Base-by-base conservation (phyloP, 192 early-diverging fungal genomes). In the Borealophlyctis nickersoniae region DNA sequence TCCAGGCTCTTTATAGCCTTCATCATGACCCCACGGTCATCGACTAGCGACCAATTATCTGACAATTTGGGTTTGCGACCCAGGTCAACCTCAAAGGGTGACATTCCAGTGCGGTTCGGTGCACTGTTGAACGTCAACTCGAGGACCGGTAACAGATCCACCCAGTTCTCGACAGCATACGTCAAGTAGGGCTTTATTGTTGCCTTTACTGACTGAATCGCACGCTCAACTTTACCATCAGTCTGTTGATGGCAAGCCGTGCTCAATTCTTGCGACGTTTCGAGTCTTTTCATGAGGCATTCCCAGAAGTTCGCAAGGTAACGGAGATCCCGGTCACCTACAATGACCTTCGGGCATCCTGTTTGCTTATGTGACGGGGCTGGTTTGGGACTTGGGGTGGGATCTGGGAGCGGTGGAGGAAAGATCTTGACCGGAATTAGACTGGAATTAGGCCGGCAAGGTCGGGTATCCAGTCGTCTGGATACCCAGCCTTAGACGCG, bases 241-340 rank as follows among this genome's bases (percentile, higher is more conserved):
- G 63, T 65, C 55, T 65, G 63, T 49, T 65, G 63, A 56, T 65
- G 63, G 14, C 36, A 39, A 4, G 63, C 63, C 23, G 36, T 65
- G 34, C 24, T 31, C n/a, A 57, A 30, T 19, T 39, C 36, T 9
- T 65, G 54, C 28, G 52, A 26, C 19, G 36, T 57, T 2, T 39
- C 55, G 19, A 56, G 9, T 26, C 27, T 14, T 23, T 14, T 9
- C 7, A 14, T 2, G 5, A 65, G 31, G 31, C 2, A 26, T 24
- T 56, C 29, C 39, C 39, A 65, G 24, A 57, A 57, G 14, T 65
- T 55, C 5, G 63, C 4, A 2, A 57, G 36, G 34, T 14, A n/a
- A 1, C 39, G 53, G 53, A 55, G 23, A 7, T 65, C 54, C 3
- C 56, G 16, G 45, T 57, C 52, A 7, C 54, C 16, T 4, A 65